Evolutionary conservation across 2,329 filamentous ascomycete species (phyloP).

Genomic region (Aureobasidium leucospermi): DNA sequence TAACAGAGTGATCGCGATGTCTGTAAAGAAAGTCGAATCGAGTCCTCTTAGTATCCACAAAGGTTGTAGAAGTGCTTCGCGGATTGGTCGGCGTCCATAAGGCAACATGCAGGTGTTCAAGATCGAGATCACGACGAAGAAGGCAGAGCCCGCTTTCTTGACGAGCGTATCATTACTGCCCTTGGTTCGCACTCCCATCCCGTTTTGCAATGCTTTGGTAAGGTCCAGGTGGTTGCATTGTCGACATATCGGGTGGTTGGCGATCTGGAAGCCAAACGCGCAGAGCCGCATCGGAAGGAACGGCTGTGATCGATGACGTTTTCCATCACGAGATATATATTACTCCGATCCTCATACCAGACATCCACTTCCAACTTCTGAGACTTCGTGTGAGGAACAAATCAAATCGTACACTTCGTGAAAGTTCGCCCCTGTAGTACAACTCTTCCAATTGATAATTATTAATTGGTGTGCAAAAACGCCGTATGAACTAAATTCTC

Average conservation of each 20-base stretch:
- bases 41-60: neutral
- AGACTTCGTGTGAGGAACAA: neutral
- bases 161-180: neutral
- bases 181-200: neutral
- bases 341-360: neutral
- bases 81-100: neutral
- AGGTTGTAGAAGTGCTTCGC: neutral
- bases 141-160: neutral
- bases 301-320: conserved; percentile 7
- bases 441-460: too few relatives aligned
- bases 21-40: neutral
- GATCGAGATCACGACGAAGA: neutral
- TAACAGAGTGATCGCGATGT: neutral
- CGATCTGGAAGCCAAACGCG: neutral
- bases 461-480: too few relatives aligned
- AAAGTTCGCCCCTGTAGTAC: too few relatives aligned
- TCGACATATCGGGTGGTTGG: neutral
- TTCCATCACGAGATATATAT: neutral
- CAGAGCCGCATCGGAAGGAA: conserved; percentile 12
- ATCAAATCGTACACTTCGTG: too few relatives aligned
- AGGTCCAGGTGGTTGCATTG: neutral
- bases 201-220: neutral
- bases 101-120: neutral
- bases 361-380: neutral
- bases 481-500: too few relatives aligned